Conservation (phyloP, 2,329 filamentous ascomycete genomes). For the Trichocomaceae sp. region DNA sequence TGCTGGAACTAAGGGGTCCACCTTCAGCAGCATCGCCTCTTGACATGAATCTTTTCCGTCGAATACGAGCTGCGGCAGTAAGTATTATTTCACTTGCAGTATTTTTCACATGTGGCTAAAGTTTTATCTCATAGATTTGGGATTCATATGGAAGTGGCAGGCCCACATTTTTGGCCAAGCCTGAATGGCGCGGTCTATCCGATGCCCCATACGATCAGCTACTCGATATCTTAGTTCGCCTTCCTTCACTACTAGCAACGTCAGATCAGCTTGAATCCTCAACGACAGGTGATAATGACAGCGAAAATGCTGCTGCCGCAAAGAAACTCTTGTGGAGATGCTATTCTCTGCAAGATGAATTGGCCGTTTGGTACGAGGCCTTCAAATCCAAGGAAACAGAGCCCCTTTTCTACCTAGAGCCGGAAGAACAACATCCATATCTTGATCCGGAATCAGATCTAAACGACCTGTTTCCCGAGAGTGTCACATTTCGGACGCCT, state of each 20-base stretch:
- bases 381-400: slow-evolving; percentile 10
- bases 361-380: slow-evolving; percentile 9
- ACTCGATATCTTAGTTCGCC: slow-evolving; percentile 11
- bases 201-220: slow-evolving; percentile 11
- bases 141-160: slow-evolving; percentile 12
- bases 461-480: slow-evolving; percentile 9
- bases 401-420: slow-evolving; percentile 10
- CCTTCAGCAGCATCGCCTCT: slow-evolving; percentile 10
- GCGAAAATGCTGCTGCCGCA: background rate
- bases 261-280: slow-evolving; percentile 10
- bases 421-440: slow-evolving; percentile 13
- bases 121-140: slow-evolving; percentile 1
- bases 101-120: slow-evolving; percentile 1
- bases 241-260: slow-evolving; percentile 8
- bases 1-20: slow-evolving; percentile 11
- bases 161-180: slow-evolving; percentile 11
- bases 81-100: background rate
- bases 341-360: slow-evolving; percentile 7
- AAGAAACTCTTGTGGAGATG: slow-evolving; percentile 8
- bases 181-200: slow-evolving; percentile 12
- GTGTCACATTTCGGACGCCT: slow-evolving; percentile 9
- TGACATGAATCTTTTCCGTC: slow-evolving; percentile 13
- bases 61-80: slow-evolving; percentile 14
- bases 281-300: background rate
- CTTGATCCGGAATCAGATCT: slow-evolving; percentile 11